These are phyloP conservation scores for Saxophila tyrrhenica DNA, from an alignment of 495 filamentous ascomycete species.

Conservation along the genomic window DNA sequence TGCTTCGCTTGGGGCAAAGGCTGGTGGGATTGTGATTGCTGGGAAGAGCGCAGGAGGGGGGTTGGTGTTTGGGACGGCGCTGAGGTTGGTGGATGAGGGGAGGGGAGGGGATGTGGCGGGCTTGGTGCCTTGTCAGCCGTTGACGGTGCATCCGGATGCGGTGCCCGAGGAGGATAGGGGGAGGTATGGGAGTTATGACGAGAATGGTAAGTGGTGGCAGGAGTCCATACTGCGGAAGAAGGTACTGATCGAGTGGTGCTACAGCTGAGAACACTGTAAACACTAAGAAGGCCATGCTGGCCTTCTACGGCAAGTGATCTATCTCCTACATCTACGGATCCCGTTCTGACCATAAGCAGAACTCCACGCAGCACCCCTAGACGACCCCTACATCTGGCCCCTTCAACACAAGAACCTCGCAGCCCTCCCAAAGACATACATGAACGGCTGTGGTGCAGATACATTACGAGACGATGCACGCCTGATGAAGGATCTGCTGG, in stretches of 20 bases:
- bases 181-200: background rate
- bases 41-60: background rate
- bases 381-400: background rate
- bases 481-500: background rate
- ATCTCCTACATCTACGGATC: background rate
- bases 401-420: background rate
- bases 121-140: background rate
- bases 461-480: constrained; percentile 1
- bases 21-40: constrained; percentile 40
- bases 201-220: background rate
- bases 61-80: background rate
- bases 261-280: background rate
- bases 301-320: background rate
- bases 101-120: background rate
- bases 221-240: background rate
- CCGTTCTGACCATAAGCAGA: background rate
- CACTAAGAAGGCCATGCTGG: background rate
- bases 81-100: background rate
- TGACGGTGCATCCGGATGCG: background rate
- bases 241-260: too few relatives aligned
- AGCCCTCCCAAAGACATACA: background rate
- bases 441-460: background rate
- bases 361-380: background rate
- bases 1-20: constrained; percentile 38
- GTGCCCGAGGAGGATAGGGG: background rate